phyloP scores from a whole-genome alignment of 2,329 filamentous ascomycete species.

The Nothopassalora personata region DNA sequence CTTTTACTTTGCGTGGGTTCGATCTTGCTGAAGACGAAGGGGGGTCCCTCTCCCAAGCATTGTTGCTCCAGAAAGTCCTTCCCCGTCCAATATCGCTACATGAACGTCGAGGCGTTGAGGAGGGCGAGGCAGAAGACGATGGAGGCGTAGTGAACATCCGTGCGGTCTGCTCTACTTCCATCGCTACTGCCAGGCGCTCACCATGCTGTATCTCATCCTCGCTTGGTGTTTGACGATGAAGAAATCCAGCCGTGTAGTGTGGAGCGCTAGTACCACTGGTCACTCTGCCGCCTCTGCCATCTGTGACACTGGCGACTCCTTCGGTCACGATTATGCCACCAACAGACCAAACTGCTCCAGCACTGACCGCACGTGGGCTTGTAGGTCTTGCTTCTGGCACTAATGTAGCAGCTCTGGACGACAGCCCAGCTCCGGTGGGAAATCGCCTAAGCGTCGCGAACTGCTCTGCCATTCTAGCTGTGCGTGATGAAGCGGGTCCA shows the following conservation, averaged over 20 bases:
- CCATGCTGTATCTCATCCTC: slow-evolving; percentile 53
- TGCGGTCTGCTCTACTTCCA: slow-evolving; percentile 68
- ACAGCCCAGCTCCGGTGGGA: not conserved
- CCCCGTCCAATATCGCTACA: slow-evolving; percentile 6
- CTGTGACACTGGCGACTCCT: slow-evolving; percentile 40
- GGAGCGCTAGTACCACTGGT: slow-evolving; percentile 69
- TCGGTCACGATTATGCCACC: slow-evolving; percentile 53
- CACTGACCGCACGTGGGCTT: slow-evolving; percentile 45
- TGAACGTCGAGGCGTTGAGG: slow-evolving; percentile 9
- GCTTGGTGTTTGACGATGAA: slow-evolving; percentile 34
- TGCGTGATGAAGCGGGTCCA: slow-evolving; percentile 14
- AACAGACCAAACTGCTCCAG: slow-evolving; percentile 70
- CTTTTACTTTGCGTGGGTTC: slow-evolving; percentile 18
- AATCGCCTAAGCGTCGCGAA: slow-evolving; percentile 18
- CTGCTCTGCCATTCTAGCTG: slow-evolving; percentile 18
- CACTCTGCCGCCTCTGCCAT: slow-evolving; percentile 60
- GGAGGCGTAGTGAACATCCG: slow-evolving; percentile 52
- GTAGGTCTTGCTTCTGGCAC: slow-evolving; percentile 1
- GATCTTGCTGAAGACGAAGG: slow-evolving; percentile 8
- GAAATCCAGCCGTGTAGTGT: slow-evolving; percentile 53
- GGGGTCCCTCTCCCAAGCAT: slow-evolving; percentile 18
- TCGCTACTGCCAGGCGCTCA: slow-evolving; percentile 68
- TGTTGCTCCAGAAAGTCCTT: slow-evolving; percentile 19
- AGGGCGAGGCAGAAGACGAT: slow-evolving; percentile 3
- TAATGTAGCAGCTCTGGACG: not conserved